Evolutionary conservation across 805 yeast genomes (phyloP), one percentile per base, ranked within the genome.

Genomic region (Candida xiaguanensis): DNA sequence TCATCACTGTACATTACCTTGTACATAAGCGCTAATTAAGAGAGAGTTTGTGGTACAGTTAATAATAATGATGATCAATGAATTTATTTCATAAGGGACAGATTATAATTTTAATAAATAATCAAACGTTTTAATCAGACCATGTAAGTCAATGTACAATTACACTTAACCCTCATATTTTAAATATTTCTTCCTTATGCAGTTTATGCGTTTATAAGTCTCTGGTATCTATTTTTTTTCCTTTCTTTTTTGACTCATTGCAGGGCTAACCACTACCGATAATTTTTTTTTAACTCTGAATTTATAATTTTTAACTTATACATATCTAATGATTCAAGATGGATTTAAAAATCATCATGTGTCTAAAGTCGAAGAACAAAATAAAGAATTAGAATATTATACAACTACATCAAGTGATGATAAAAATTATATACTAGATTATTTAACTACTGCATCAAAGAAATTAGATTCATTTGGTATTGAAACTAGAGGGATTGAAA

Each of bases 401-500:
- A 15, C 24, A 8, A 8, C 24, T 5, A 17, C 12, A 8, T 5
- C 23, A 5, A 19, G 11, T 12, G 24, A 15, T n/a, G 14, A 33
- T 7, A 13, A 14, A 12, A 16, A 34, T 16, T 24, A 17, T 7
- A 30, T 46, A 4, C 44, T 47, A 42, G 20, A 33, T 4, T 36
- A 36, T 16, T 33, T 52, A 24, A 25, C 41, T 15, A 31, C 18
- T n/a, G 47, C 45, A 1, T 49, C 54, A 1, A 42, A 45, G 5
- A 49, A 52, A 28, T 72, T 44, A 75, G 90, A 43, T 51, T 61
- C 78, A 0, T 52, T 66, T 15, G 80, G 80, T 2, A 85, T 85
- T 3, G 96, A 88, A 57, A 64, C 80, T 3, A 70, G 89, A 44
- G 96, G 96, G 39, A 82, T 88, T 34, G 89, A 85, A 45, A 68